phyloP scores from a whole-genome alignment of 179 eudicot genomes.

The Sideroxylon spinosum region DNA sequence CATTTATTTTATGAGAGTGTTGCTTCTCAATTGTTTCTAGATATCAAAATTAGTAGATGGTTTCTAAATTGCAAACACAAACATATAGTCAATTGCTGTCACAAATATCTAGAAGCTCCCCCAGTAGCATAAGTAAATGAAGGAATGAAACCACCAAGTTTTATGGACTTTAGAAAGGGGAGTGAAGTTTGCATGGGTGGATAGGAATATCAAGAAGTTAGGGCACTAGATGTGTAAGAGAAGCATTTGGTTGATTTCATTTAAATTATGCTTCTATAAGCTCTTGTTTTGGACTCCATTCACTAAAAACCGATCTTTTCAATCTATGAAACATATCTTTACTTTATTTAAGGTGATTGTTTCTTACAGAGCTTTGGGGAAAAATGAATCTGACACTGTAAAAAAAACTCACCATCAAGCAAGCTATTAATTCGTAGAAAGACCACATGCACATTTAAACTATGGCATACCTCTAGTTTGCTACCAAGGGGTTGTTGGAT shows the following conservation, averaged over 20 bases:
- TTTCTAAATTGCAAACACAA: not conserved
- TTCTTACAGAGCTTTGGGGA: not conserved
- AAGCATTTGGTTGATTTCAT: not conserved
- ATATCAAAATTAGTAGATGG: not conserved
- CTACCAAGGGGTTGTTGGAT: conserved; percentile 28
- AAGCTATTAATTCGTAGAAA: not conserved
- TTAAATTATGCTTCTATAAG: not conserved
- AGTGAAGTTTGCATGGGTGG: not conserved
- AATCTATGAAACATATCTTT: not conserved
- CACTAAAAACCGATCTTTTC: not conserved
- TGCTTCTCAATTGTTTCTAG: too few relatives aligned
- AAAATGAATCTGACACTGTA: not conserved
- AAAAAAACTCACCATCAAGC: not conserved
- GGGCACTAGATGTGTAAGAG: not conserved
- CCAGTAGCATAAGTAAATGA: not conserved
- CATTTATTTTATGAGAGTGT: too few relatives aligned
- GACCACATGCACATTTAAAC: not conserved
- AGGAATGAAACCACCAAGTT: not conserved
- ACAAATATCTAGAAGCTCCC: not conserved
- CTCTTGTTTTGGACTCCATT: not conserved
- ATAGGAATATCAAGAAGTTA: not conserved
- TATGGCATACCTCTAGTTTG: conserved; percentile 40
- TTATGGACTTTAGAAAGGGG: not conserved
- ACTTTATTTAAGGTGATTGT: too few relatives aligned
- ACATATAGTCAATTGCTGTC: not conserved